Percentiles rank a stretch among this genome's conserved stretches.
These are phyloP conservation scores for Hypoxylon trugodes DNA, from an alignment of 495 filamentous ascomycete species.

Conservation along the genomic window DNA sequence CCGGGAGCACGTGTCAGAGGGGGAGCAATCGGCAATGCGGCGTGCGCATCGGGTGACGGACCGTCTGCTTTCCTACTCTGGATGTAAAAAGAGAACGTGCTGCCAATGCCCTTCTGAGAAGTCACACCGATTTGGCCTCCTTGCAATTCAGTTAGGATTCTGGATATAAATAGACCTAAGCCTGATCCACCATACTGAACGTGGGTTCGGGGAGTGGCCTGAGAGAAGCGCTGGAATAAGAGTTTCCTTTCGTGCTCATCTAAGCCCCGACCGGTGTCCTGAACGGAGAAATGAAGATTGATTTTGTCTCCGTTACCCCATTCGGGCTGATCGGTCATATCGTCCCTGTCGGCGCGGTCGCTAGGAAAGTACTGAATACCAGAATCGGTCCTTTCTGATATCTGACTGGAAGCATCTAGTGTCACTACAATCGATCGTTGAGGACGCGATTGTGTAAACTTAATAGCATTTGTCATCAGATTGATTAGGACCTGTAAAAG, in stretches of 20 bases:
- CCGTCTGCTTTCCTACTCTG: slow-evolving; percentile 50
- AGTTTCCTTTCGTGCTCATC: slow-evolving; percentile 75
- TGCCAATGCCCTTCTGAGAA: slow-evolving; percentile 74
- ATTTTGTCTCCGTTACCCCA: slow-evolving; percentile 75
- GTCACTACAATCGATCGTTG: slow-evolving; percentile 72
- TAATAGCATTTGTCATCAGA: slow-evolving; percentile 81
- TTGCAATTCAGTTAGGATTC: slow-evolving; percentile 79
- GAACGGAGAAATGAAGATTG: slow-evolving; percentile 77
- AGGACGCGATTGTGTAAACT: slow-evolving; percentile 71
- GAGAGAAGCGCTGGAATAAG: slow-evolving; percentile 83
- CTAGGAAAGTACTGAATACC: slow-evolving; percentile 63
- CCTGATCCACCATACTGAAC: slow-evolving; percentile 85
- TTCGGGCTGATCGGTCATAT: slow-evolving; percentile 63
- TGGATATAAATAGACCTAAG: slow-evolving; percentile 82
- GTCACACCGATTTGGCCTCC: slow-evolving; percentile 85
- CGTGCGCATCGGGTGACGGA: slow-evolving; percentile 25
- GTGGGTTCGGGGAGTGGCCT: slow-evolving; percentile 78
- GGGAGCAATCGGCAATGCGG: slow-evolving; percentile 31
- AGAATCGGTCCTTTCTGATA: slow-evolving; percentile 53
- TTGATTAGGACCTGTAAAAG: slow-evolving; percentile 84
- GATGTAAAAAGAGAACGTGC: slow-evolving; percentile 85
- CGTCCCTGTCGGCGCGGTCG: slow-evolving; percentile 55
- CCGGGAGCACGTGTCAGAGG: slow-evolving; percentile 43
- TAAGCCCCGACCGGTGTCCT: slow-evolving; percentile 81
- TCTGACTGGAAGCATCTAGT: slow-evolving; percentile 69